Conservation (phyloP, 768 basidiomycete genomes). For the Panaeolus papilionaceus region DNA sequence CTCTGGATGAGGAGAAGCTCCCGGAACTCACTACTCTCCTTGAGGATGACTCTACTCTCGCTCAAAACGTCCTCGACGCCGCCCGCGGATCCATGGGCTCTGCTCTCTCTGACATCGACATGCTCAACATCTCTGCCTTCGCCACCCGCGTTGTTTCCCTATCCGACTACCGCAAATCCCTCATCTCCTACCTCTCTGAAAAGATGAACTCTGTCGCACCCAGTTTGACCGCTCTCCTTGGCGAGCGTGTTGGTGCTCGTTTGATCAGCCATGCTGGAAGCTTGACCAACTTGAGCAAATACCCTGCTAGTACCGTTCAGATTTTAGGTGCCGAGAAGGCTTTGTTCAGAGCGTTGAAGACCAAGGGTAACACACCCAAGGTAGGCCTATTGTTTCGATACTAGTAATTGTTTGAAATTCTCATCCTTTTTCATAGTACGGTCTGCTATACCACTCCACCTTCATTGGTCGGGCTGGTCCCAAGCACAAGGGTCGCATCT, state of each 20-base stretch:
- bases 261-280: slow-evolving; percentile 97
- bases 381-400: slow-evolving; percentile 42
- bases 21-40: slow-evolving; percentile 79
- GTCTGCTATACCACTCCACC: slow-evolving; percentile 95
- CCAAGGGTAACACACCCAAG: slow-evolving; percentile 98
- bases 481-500: slow-evolving; percentile 97
- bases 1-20: slow-evolving; percentile 78
- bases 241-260: slow-evolving; percentile 91
- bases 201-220: slow-evolving; percentile 99
- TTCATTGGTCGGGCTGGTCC: slow-evolving; percentile 96
- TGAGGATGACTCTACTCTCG: slow-evolving; percentile 83
- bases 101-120: slow-evolving; percentile 88
- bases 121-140: slow-evolving; percentile 94
- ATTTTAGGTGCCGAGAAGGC: slow-evolving; percentile 99
- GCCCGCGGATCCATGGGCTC: slow-evolving; percentile 95
- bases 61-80: slow-evolving; percentile 95
- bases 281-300: slow-evolving; percentile 96
- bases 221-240: slow-evolving; percentile 87
- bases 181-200: slow-evolving; percentile 87
- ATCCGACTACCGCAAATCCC: slow-evolving; percentile 91
- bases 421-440: slow-evolving; percentile 66
- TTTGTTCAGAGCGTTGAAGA: slow-evolving; percentile 95
- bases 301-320: slow-evolving; percentile 97
- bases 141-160: slow-evolving; percentile 90
- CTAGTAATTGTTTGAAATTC: not conserved